A percentile compares a stretch with the other conserved stretches of the same genome.
Evolutionary conservation across 1,284 basidiomycete genomes (phyloP).

Genomic region (Cutaneotrichosporon sp.): DNA sequence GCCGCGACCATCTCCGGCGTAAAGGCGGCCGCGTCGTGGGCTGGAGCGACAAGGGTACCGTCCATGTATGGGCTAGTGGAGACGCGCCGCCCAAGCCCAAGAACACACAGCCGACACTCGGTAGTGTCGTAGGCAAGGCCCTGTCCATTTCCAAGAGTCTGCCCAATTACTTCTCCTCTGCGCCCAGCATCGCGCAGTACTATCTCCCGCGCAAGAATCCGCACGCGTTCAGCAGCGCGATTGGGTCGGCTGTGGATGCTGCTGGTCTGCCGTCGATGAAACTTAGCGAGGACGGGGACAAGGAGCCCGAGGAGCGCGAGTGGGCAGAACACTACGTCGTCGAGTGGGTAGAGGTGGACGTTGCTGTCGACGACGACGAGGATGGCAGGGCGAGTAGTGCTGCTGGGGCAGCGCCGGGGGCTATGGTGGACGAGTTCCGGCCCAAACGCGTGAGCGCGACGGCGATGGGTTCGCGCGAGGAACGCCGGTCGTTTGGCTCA

Average conservation of each 20-base stretch:
- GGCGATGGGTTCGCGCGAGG: constrained; percentile 25
- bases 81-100: constrained; percentile 1
- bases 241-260: constrained; percentile 47
- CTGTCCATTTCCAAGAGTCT: constrained; percentile 54
- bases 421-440: not conserved
- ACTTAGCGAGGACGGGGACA: constrained; percentile 45
- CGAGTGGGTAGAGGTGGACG: constrained; percentile 67
- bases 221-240: constrained; percentile 37
- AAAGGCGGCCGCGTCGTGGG: constrained; percentile 34
- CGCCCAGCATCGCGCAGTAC: constrained; percentile 91
- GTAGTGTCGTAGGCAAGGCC: constrained; percentile 68
- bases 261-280: constrained; percentile 28
- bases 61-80: constrained; percentile 66
- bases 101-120: constrained; percentile 53
- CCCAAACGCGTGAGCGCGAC: constrained; percentile 2
- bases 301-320: constrained; percentile 57
- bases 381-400: not conserved
- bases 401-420: constrained; percentile 7
- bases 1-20: constrained; percentile 54
- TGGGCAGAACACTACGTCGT: constrained; percentile 74
- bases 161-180: constrained; percentile 86
- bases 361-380: constrained; percentile 44
- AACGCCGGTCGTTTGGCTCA: constrained; percentile 23
- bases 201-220: constrained; percentile 62
- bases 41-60: constrained; percentile 92